Base-by-base conservation (phyloP, 164 flowering plant species). In the Magnolia officinalis region DNA sequence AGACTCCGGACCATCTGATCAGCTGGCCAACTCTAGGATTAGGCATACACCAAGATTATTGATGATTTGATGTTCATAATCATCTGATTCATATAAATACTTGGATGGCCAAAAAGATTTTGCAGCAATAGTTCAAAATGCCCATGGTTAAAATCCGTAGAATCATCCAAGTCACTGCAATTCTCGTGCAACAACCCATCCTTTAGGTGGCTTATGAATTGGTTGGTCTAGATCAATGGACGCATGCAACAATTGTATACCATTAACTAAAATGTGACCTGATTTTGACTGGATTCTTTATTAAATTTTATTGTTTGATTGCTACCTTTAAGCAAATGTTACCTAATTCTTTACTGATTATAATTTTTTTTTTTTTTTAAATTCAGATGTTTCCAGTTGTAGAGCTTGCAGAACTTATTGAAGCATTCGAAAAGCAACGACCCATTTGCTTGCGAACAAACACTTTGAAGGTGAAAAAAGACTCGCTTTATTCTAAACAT, bases 391-490 rank as follows among this genome's bases (percentile, higher is more conserved):
- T 95, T 85, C 92, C 95, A 24, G 89, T 83, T 63, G 90, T 83
- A 82, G 98, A 95, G 76, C 96, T 95, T 50, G 67, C 89, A 76
- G 97, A 95, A 73, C 94, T 95, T 50, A 89, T 95, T 81, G 98
- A 95, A 87, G 90, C 98, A 72, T 92, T 84, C 84, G 98, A 95
- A 82, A 95, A 92, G 86, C 94, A 90, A 73, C 81, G 98, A 61
- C 98, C 98, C 16, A 88, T 88, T 23, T 90, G 90, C 79, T 74
- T 95, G 50, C 83, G 98, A 20, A 89, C 98, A 29, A 95, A 95
- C 85, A 91, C 98, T 20, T 83, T 95, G 64, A 93, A 90, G 97
- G 98, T 92, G 20, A 67, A 67, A 16, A 29, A 10, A 20, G 11
- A 13, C 16, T 21, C 9, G 21, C 23, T 65, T 10, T 20, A 20